phyloP scores from a whole-genome alignment of 73 alveolate species.

The Paramecium octaurelia region DNA sequence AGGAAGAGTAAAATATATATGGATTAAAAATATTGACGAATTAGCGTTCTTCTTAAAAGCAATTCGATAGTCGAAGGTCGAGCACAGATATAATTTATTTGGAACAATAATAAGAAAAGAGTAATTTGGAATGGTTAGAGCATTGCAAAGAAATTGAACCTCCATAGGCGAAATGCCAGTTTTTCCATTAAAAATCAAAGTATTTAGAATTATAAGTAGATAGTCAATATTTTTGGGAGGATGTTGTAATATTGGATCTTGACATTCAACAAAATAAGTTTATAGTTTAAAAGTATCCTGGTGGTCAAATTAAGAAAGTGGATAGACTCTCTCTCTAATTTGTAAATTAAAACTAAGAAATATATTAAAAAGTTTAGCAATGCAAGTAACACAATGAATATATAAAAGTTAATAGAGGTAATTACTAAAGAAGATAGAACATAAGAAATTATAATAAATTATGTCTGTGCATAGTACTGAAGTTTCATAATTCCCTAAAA shows the following conservation, averaged over 20 bases:
- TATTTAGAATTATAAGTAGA: neutral
- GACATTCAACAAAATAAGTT: neutral
- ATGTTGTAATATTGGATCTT: neutral
- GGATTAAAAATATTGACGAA: neutral
- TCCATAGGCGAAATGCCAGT: neutral
- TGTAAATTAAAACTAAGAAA: neutral
- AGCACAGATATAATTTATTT: neutral
- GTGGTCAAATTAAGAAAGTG: neutral
- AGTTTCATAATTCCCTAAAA: neutral
- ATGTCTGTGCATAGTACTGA: neutral
- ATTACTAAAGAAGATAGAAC: neutral
- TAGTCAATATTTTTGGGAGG: conserved; percentile 28
- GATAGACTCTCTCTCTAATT: neutral
- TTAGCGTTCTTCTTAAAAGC: neutral
- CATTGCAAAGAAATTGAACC: neutral
- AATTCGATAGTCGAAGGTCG: neutral
- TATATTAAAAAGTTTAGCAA: neutral
- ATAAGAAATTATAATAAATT: neutral
- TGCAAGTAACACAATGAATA: neutral
- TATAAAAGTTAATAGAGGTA: neutral
- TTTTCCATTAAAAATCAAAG: neutral
- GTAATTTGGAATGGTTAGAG: neutral
- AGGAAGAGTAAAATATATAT: neutral
- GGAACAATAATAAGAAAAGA: neutral
- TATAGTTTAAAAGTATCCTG: conserved; percentile 24